A percentile compares a stretch with the other conserved stretches of the same genome.
phyloP scores from a whole-genome alignment of 768 basidiomycete genomes.

The Filobasidium floriforme region DNA sequence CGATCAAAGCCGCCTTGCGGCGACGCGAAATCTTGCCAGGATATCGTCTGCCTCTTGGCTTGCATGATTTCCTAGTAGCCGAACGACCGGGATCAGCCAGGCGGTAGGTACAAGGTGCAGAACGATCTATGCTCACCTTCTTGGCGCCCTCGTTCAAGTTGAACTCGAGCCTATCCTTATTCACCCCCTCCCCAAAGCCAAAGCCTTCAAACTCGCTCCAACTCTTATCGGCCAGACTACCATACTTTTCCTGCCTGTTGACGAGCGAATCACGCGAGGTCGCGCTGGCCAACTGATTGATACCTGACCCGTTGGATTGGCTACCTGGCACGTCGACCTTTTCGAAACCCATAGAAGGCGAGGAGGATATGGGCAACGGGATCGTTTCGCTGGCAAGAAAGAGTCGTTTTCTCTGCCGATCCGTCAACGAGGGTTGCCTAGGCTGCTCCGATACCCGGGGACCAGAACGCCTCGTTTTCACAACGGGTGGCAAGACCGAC shows the following conservation, averaged over 20 bases:
- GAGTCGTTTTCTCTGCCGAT: constrained; percentile 2
- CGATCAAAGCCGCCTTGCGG: constrained; percentile 66
- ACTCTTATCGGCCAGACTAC: constrained; percentile 72
- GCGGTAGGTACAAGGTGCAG: constrained; percentile 8
- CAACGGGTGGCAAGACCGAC: constrained; percentile 21
- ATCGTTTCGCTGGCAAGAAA: neutral
- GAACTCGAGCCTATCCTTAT: constrained; percentile 69
- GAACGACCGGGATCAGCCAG: constrained; percentile 21
- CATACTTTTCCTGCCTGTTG: constrained; percentile 49
- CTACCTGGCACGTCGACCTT: neutral
- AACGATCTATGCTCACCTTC: constrained; percentile 48
- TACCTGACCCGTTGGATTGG: neutral
- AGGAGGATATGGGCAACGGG: neutral
- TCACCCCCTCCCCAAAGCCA: constrained; percentile 62
- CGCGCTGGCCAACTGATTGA: neutral
- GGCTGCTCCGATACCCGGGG: neutral
- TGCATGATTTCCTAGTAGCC: constrained; percentile 53
- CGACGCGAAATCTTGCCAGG: constrained; percentile 80
- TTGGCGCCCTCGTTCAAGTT: constrained; percentile 85
- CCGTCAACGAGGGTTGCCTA: constrained; percentile 1
- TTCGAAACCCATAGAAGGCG: neutral
- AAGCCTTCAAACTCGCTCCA: constrained; percentile 86
- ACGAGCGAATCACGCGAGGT: neutral
- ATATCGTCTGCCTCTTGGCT: constrained; percentile 68
- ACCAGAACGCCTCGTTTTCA: neutral